Base-by-base conservation (phyloP, 2,329 filamentous ascomycete species). In the Colletotrichum tropicale region DNA sequence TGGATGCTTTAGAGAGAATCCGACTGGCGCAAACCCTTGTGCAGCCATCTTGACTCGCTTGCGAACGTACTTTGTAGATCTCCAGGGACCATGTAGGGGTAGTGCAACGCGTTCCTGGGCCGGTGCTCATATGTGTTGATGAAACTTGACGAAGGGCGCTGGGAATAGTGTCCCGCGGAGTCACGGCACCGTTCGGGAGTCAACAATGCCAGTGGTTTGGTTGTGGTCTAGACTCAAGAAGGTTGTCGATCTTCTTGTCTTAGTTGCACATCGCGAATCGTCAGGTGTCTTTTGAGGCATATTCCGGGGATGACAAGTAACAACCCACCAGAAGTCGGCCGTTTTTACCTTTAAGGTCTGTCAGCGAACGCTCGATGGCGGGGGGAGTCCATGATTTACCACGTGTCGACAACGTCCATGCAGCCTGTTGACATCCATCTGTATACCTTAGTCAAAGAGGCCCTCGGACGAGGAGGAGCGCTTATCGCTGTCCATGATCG, bases 191-290 rank as follows among this genome's bases (percentile, higher is more conserved):
- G 36, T 43, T 62, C 36, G 61, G 52, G 28, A 61, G 21, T 28
- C 21, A 30, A 26, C 15, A 26, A 30, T 73, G 62, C 30, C 28
- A 60, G 32, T 26, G 28, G 58, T 58, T 30, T 28, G 26, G 36
- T 28, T 60, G 13, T 12, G 58, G 26, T 58, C 69, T 62, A 67
- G 73, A 64, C 64, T 30, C 38, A 21, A 21, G 68, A 67, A 71
- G 68, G 61, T 55, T 62, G 61, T 67, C 68, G 72, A 71, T 75
- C 62, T n/a, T 61, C 30, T 66, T 15, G 61, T 61, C 61, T 58
- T 62, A 21, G 72, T 62, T 61, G 72, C 62, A 43, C 24, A 10
- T 66, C 62, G 72, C 34, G 61, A 66, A 68, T 75, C 62, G 69
- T 75, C 56, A 60, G 62, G 32, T 58, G 32, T 21, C 13, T 32